These are phyloP conservation scores for Hypocreales sp. DNA, from an alignment of 2,329 filamentous ascomycete species.

Conservation along the genomic window DNA sequence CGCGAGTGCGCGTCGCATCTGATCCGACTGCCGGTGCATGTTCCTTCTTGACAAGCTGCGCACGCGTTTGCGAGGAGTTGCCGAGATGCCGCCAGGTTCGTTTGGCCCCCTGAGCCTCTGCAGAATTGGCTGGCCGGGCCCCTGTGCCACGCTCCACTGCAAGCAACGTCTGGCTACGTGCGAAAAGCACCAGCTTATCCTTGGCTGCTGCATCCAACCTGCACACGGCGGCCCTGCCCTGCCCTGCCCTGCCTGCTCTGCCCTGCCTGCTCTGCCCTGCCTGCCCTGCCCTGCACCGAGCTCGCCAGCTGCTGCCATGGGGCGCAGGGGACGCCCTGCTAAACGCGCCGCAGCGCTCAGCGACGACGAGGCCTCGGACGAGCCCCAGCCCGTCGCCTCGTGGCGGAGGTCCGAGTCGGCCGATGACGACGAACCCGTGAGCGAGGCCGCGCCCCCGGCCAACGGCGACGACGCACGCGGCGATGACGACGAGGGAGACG, in stretches of 20 bases:
- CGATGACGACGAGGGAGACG: conserved; percentile 13
- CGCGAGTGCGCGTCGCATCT: conserved; percentile 1
- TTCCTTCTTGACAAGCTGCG: conserved; percentile 2
- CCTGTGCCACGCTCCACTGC: not conserved
- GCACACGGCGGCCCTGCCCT: too few species aligned
- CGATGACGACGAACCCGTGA: conserved; percentile 5
- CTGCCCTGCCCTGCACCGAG: too few species aligned
- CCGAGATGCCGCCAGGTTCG: conserved; percentile 13
- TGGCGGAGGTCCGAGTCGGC: conserved; percentile 11
- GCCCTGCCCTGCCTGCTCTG: too few species aligned
- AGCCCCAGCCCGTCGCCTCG: conserved; percentile 9
- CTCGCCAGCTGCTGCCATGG: conserved; percentile 3
- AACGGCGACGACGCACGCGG: conserved; percentile 8
- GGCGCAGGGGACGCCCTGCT: conserved; percentile 5
- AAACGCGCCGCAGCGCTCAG: conserved; percentile 17
- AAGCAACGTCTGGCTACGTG: too few species aligned
- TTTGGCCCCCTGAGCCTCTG: not conserved
- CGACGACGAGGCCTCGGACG: conserved; percentile 20
- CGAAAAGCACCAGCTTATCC: too few species aligned
- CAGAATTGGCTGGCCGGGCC: too few species aligned
- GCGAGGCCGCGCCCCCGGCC: conserved; percentile 2
- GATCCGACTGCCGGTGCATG: too few species aligned
- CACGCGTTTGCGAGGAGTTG: not conserved
- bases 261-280: too few species aligned
- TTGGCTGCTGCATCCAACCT: too few species aligned